Conservation (phyloP, 2,329 filamentous ascomycete genomes). For the Tolypocladium tropicale region DNA sequence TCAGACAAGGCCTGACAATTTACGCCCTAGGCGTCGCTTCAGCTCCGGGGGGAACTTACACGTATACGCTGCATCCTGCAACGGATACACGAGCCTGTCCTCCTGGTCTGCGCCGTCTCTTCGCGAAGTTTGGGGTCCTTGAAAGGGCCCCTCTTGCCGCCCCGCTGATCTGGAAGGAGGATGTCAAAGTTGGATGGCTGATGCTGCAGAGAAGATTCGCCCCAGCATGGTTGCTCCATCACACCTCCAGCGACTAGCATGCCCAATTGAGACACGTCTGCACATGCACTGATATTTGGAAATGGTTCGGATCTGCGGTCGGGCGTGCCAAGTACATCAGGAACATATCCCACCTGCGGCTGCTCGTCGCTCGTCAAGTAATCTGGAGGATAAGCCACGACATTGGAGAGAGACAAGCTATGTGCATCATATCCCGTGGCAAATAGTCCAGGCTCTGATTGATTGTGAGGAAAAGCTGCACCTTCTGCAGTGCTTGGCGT, state of each 20-base stretch:
- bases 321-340: background rate
- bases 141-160: slow-evolving; percentile 40
- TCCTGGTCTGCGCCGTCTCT: slow-evolving; percentile 45
- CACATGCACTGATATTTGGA: background rate
- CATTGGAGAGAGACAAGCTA: background rate
- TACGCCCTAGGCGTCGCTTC: background rate
- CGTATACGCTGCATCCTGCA: slow-evolving; percentile 54
- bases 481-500: background rate
- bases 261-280: background rate
- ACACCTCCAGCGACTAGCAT: background rate
- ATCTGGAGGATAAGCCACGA: background rate
- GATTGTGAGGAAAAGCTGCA: background rate
- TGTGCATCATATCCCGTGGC: background rate
- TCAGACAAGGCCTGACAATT: background rate
- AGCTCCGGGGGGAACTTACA: slow-evolving; percentile 27
- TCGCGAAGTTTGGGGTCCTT: slow-evolving; percentile 39
- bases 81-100: slow-evolving; percentile 48
- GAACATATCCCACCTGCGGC: background rate
- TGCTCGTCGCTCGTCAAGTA: background rate
- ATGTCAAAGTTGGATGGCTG: slow-evolving; percentile 18
- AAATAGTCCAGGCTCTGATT: background rate
- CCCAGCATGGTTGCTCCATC: slow-evolving; percentile 6
- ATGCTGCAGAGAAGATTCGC: slow-evolving; percentile 8
- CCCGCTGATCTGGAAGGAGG: slow-evolving; percentile 17
- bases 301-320: background rate